Base-by-base conservation (phyloP, 305 asterid species). In the Fraxinus paxiana region DNA sequence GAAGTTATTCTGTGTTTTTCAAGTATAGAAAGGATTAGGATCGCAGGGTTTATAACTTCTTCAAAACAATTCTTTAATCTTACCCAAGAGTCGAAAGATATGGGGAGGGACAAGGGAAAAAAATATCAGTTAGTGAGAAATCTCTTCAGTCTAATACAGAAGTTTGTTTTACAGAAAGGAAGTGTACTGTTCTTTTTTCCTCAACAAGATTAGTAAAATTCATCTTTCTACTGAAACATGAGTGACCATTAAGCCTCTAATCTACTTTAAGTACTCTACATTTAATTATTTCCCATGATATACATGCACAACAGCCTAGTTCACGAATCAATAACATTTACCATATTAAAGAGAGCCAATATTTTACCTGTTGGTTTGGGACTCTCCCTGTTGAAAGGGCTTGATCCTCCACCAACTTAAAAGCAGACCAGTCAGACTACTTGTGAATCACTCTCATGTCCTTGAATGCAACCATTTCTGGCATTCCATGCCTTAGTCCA, bases 381-480 rank as follows among this genome's bases (percentile, higher is more conserved):
- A 90, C 86, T 83, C 85, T 82, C 89, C 88, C 83, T 54, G 77
- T 83, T 84, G 84, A 43, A 84, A 90, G 87, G 90, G 87, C 84
- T 84, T 82, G 87, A 84, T 86, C 94, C 91, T 86, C 88, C 91
- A 90, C 94, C 97, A 91, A 89, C 89, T 87, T 76, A 88, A 87
- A 89, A 91, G 90, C 87, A 87, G 91, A 89, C 82, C 82, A 79
- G 84, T 79, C 87, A 87, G 90, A 90, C 91, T 84, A 85, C 80
- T 83, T 86, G 85, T 41, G 72, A 80, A 82, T 43, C 85, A 76
- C 80, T 46, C 81, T 85, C 86, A 77, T 79, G 78, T 81, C 83
- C 86, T 77, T 28, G 73, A 79, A 78, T 20, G 54, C 87, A 80
- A 83, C 61, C 67, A 79, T 77, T 28, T 69, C 79, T 56, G 73